Evolutionary conservation across 768 basidiomycete genomes (phyloP), one percentile per base, ranked within the genome.

Genomic region (Daedaleopsis nitida): DNA sequence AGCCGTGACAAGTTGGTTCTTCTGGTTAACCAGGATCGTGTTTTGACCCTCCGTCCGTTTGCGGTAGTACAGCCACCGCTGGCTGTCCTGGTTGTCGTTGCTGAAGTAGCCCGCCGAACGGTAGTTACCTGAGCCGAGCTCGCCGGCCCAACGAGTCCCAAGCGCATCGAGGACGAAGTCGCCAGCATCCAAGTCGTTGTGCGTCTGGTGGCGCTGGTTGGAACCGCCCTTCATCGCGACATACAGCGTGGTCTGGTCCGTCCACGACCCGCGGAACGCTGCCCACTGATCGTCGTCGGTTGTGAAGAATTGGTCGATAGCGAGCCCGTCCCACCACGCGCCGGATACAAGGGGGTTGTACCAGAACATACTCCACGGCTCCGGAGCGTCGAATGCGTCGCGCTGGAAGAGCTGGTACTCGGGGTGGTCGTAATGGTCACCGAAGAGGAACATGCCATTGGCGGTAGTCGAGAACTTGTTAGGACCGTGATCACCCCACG

Each of bases 1-100:
- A 19, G 83, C 85, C 17, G 77, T 72, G 49, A 97, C 92, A 61
- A 87, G 82, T 76, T 99, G 97, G 77, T 98, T 98, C 35, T 75
- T 71, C 63, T 79, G 77, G 66, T 82, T 82, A 65, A 98, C 81
- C 55, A 96, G 69, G 64, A 99, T 80, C 6, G 94, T 95, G 79
- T 98, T 99, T 79, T 99, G 97, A 2, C 97, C 97, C 75, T 96
- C 94, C 5, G 96, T 97, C 77, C 88, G 86, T 81, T 96, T 98
- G 72, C 96, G 84, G 81, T 97, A 99, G 78, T 97, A 98, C 63
- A 83, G 68, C 96, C 95, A 98, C 57, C 96, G 83, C 23, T 77
- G 72, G 50, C 86, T 82, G 60, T 79, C 76, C 73, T 96, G 94
- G 0, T 74, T 71, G 65, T 92, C 93, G 59, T 73, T 84, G 34